Evolutionary conservation across 2,329 filamentous ascomycete species (phyloP), one percentile per base, ranked within the genome.

Genomic region (Penicillium sp.): DNA sequence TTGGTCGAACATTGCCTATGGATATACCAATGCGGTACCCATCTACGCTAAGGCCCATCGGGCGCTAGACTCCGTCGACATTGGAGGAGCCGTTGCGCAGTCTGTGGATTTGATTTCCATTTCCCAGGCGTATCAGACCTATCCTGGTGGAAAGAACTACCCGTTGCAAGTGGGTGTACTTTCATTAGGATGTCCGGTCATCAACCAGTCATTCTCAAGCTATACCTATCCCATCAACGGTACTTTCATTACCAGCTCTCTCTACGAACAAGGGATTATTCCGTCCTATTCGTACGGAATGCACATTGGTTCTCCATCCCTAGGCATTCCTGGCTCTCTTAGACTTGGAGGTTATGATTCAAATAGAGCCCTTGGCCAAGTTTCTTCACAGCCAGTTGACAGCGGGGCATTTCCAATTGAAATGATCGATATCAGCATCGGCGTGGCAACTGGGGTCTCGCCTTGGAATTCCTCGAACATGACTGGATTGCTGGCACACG

Each of bases 221-320:
- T 18, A 18, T 18, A 1, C 15, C 15, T 18, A 18, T 2, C 15
- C 15, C 15, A 32, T 45, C 27, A 42, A 49, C 28, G 38, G 20
- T 8, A 57, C 44, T 6, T 49, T 51, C 18, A 24, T 54, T 45
- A 47, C 40, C 28, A 49, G 44, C 40, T 53, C 40, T 15, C 35
- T 55, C 2, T 57, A 42, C 20, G 46, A 47, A 10, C 32, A 44
- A 3, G 40, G 44, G 27, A 60, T 57, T 6, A 69, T 60, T 15
- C 59, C 64, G 5, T 74, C 71, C 1, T 72, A 70, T 49, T 72
- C 71, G 1, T 75, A 70, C 51, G 64, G 68, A 10, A 62, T 75
- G 67, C 72, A 75, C 47, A 70, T 75, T 24, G 72, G 71, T 5
- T 70, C 70, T 6, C 66, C 58, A 3, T 52, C 57, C 28, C 63